These are phyloP conservation scores for Rhododendron molle DNA, from an alignment of 148 eudicot genomes.

Conservation along the genomic window DNA sequence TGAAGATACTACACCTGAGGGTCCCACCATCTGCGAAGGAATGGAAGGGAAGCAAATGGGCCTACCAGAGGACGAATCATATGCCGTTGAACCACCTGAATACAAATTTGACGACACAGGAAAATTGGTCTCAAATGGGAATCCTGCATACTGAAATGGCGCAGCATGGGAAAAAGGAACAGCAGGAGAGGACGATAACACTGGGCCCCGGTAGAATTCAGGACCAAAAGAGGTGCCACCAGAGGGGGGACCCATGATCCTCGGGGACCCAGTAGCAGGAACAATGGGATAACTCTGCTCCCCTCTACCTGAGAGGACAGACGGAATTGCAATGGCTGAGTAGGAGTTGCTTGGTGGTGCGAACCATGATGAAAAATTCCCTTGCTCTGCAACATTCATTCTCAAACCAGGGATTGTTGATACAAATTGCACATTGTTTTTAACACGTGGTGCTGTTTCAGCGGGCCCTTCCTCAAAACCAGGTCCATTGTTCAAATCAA, in stretches of 20 bases:
- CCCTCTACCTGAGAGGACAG: slow-evolving; percentile 47
- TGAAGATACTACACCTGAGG: slow-evolving; percentile 44
- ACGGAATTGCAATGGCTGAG: slow-evolving; percentile 52
- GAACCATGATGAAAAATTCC: slow-evolving; percentile 64
- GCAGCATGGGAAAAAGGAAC: slow-evolving; percentile 38
- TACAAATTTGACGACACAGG: slow-evolving; percentile 52
- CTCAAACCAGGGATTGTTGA: slow-evolving; percentile 41
- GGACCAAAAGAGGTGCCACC: slow-evolving; percentile 42
- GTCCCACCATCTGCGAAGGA: slow-evolving; percentile 58
- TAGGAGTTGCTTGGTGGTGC: slow-evolving; percentile 40
- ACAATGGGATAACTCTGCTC: slow-evolving; percentile 48
- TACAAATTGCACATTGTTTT: slow-evolving; percentile 32
- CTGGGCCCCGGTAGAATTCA: slow-evolving; percentile 65
- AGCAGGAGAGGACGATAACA: slow-evolving; percentile 90
- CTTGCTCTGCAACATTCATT: slow-evolving; percentile 37
- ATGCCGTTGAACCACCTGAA: slow-evolving; percentile 51
- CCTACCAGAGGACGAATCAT: slow-evolving; percentile 39
- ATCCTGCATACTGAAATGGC: slow-evolving; percentile 66
- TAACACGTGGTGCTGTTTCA: slow-evolving; percentile 31
- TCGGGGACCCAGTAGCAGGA: slow-evolving; percentile 44
- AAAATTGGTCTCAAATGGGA: slow-evolving; percentile 66
- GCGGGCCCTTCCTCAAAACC: slow-evolving; percentile 45
- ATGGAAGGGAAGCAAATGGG: slow-evolving; percentile 46
- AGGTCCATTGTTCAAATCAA: slow-evolving; percentile 91
- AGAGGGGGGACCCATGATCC: slow-evolving; percentile 47